phyloP scores from a whole-genome alignment of 345 rosid genomes.

The Gossypioides kirkii region DNA sequence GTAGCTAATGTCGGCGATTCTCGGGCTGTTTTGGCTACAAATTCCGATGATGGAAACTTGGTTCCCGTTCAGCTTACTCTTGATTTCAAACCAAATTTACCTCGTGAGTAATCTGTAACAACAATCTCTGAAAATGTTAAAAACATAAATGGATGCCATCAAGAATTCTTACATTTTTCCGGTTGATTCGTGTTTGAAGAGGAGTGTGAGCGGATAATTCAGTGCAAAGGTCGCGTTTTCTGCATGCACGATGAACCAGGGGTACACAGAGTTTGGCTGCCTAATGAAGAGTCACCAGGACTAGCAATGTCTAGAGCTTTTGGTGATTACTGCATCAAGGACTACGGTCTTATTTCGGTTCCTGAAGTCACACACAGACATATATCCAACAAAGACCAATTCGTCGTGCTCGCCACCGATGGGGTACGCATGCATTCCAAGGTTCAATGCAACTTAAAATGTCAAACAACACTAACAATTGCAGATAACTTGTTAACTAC shows the following conservation, averaged over 20 bases:
- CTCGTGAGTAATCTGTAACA: slow-evolving; percentile 44
- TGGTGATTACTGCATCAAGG: slow-evolving; percentile 86
- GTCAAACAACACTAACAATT: neutral
- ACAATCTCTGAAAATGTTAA: neutral
- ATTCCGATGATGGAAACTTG: slow-evolving; percentile 73
- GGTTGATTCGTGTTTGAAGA: slow-evolving; percentile 35
- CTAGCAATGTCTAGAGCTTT: slow-evolving; percentile 98
- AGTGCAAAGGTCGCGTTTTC: slow-evolving; percentile 72
- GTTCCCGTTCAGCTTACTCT: slow-evolving; percentile 72
- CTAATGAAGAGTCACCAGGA: slow-evolving; percentile 70
- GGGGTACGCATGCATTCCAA: slow-evolving; percentile 40
- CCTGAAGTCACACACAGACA: slow-evolving; percentile 88
- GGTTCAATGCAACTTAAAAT: neutral
- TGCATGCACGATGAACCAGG: slow-evolving; percentile 81
- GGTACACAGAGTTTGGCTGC: slow-evolving; percentile 89
- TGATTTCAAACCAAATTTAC: slow-evolving; percentile 85
- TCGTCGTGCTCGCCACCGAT: slow-evolving; percentile 81
- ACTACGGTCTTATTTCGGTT: slow-evolving; percentile 72
- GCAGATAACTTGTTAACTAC: neutral
- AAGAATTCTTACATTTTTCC: neutral
- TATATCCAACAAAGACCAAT: slow-evolving; percentile 60
- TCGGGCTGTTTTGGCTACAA: slow-evolving; percentile 84
- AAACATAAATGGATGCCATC: neutral
- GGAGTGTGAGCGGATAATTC: slow-evolving; percentile 76
- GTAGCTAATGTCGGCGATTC: slow-evolving; percentile 92